phyloP scores from a whole-genome alignment of 2,329 filamentous ascomycete species.

The Magnaporthales sp. region DNA sequence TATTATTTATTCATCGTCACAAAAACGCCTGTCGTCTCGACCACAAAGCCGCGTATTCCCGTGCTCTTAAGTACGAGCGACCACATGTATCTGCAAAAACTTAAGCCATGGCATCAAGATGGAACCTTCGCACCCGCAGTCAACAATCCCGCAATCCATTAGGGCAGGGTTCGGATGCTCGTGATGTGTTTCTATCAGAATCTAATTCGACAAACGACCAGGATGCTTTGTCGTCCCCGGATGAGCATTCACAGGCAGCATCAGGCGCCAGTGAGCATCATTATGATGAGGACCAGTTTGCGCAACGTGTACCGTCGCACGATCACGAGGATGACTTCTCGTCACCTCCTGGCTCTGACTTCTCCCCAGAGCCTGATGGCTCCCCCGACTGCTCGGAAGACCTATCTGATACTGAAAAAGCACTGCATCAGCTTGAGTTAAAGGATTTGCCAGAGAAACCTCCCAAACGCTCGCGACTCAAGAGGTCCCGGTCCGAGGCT shows the following conservation, averaged over 20 bases:
- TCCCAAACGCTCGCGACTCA: not conserved
- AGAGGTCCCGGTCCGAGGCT: slow-evolving; percentile 1
- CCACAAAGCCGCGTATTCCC: not conserved
- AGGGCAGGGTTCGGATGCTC: not conserved
- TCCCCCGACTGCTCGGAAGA: not conserved
- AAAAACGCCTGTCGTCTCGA: not conserved
- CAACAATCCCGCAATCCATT: not conserved
- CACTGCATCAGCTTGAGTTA: not conserved
- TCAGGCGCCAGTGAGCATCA: not conserved
- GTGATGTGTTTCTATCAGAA: not conserved
- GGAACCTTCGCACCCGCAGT: not conserved
- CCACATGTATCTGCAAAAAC: not conserved
- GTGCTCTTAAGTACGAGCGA: not conserved
- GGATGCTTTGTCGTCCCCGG: not conserved
- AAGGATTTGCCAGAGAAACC: not conserved
- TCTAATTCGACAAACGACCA: not conserved
- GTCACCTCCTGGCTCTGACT: not conserved
- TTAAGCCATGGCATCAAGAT: not conserved
- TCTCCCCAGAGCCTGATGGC: not conserved
- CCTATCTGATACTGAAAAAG: not conserved
- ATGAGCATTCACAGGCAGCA: not conserved
- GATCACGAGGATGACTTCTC: not conserved
- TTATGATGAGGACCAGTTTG: not conserved
- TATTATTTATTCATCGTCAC: not conserved
- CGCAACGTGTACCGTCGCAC: not conserved